Evolutionary conservation across 345 rosid genomes (phyloP).

Genomic region (Syzygium aromaticum): DNA sequence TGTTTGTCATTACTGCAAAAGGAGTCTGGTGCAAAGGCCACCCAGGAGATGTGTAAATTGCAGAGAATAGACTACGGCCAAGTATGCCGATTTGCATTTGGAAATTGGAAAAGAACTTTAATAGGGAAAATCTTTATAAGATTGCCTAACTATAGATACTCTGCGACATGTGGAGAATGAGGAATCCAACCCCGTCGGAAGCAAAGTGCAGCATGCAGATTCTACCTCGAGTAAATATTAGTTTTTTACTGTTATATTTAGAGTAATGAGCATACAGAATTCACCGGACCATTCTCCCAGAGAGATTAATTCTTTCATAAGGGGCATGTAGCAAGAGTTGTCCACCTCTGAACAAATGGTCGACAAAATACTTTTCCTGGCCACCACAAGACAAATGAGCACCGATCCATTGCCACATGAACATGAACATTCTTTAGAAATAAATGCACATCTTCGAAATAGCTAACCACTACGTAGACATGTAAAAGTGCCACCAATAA

Average conservation of each 20-base stretch:
- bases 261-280: neutral
- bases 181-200: neutral
- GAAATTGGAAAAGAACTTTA: neutral
- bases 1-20: neutral
- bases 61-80: neutral
- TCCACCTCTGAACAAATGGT: neutral
- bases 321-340: neutral
- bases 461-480: neutral
- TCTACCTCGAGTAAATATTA: neutral
- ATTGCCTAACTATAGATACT: neutral
- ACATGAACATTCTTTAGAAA: neutral
- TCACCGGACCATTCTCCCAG: neutral
- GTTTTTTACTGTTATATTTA: neutral
- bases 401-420: neutral
- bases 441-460: neutral
- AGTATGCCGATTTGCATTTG: neutral
- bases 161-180: neutral
- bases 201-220: neutral
- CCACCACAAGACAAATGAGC: neutral
- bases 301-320: neutral
- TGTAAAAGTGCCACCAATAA: neutral
- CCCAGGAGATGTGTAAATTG: neutral
- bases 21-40: neutral
- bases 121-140: neutral
- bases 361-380: neutral